A percentile compares a stretch with the other conserved stretches of the same genome.
Conservation (phyloP, 164 flowering plant genomes). For the Vitis labrusca region DNA sequence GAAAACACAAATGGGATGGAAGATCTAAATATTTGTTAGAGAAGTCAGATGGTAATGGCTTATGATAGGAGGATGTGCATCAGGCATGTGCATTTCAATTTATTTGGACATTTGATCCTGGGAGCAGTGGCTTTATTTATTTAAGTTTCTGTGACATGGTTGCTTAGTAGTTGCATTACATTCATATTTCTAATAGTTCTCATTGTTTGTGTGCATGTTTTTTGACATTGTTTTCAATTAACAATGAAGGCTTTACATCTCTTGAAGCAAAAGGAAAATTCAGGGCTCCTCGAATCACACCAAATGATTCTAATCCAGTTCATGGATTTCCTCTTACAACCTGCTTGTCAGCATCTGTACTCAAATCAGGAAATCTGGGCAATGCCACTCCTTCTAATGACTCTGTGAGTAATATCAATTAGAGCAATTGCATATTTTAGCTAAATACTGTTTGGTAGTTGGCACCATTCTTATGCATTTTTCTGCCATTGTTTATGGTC, state of each 20-base stretch:
- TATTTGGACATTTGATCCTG: neutral
- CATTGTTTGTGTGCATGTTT: neutral
- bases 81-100: neutral
- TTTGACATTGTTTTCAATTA: conserved; percentile 19
- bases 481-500: conserved; percentile 3
- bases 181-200: neutral
- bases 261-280: conserved; percentile 82
- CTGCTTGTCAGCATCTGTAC: conserved; percentile 15
- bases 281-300: conserved; percentile 59
- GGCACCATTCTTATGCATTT: neutral
- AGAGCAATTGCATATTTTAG: neutral
- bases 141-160: neutral
- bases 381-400: conserved; percentile 21
- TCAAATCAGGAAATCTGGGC: conserved; percentile 10
- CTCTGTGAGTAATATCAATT: conserved; percentile 28
- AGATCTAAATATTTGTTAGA: neutral
- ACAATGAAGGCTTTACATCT: conserved; percentile 76
- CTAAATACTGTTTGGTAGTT: neutral
- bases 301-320: conserved; percentile 26
- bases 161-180: neutral
- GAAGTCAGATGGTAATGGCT: neutral
- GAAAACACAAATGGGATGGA: neutral
- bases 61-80: neutral
- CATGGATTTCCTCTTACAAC: conserved; percentile 27
- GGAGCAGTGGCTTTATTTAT: neutral